Conservation (phyloP, 2,329 filamentous ascomycete species). For the Penicillium sp. region DNA sequence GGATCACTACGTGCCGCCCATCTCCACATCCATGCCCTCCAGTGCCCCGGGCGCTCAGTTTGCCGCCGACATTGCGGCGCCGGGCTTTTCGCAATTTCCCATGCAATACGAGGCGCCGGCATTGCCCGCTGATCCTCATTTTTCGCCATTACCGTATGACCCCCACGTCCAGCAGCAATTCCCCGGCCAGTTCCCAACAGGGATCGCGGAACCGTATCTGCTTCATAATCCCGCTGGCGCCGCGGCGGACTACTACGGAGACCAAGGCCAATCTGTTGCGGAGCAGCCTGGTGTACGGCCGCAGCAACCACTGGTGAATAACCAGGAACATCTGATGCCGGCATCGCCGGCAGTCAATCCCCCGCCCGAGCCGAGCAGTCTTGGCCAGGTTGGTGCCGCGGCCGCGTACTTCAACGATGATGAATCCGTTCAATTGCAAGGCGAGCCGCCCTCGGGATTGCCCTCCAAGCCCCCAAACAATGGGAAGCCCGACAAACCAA, state of each 20-base stretch:
- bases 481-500: conserved; percentile 28
- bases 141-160: conserved; percentile 33
- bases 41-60: conserved; percentile 28
- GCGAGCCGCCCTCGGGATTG: conserved; percentile 13
- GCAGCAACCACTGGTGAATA: conserved; percentile 48
- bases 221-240: conserved; percentile 49
- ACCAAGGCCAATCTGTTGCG: conserved; percentile 57
- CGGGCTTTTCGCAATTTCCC: conserved; percentile 34
- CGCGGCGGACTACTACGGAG: conserved; percentile 60
- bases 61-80: conserved; percentile 27
- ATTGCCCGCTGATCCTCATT: conserved; percentile 20
- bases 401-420: conserved; percentile 51
- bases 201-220: conserved; percentile 45
- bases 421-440: conserved; percentile 17
- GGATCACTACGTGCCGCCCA: conserved; percentile 24
- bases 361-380: conserved; percentile 55
- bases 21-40: conserved; percentile 20
- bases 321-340: conserved; percentile 54
- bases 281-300: conserved; percentile 58
- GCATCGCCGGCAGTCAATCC: conserved; percentile 51
- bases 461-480: conserved; percentile 26
- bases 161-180: conserved; percentile 55
- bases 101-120: conserved; percentile 26
- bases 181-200: conserved; percentile 52
- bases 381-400: conserved; percentile 47